These are phyloP conservation scores for Rosa lucieae DNA, from an alignment of 306 rosid species.

Conservation along the genomic window DNA sequence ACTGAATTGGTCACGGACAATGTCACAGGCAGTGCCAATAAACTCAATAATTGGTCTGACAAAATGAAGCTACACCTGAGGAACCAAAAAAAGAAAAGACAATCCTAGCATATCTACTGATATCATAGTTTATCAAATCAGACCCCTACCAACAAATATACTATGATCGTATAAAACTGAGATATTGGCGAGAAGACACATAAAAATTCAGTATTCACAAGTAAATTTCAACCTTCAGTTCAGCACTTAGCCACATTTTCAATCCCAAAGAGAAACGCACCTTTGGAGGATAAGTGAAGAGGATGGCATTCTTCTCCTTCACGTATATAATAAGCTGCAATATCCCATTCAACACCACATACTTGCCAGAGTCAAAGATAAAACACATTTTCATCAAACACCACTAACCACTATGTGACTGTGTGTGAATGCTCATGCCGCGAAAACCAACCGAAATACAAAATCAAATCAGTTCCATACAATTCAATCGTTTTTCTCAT, in stretches of 20 bases:
- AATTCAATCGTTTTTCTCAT: not conserved
- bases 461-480: not conserved
- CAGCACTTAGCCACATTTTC: not conserved
- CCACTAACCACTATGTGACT: not conserved
- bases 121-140: not conserved
- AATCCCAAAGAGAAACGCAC: conserved; percentile 41
- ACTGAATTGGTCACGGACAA: not conserved
- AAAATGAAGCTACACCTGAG: not conserved
- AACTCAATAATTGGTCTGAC: not conserved
- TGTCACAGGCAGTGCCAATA: not conserved
- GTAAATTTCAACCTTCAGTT: not conserved
- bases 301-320: conserved; percentile 90
- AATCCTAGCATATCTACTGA: not conserved
- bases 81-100: not conserved
- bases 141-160: not conserved
- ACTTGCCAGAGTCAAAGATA: conserved; percentile 74
- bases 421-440: too few relatives aligned
- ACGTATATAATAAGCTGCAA: conserved; percentile 82
- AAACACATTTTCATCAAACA: conserved; percentile 10
- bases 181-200: not conserved
- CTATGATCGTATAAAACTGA: not conserved
- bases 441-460: not conserved
- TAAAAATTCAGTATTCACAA: not conserved
- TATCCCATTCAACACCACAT: conserved; percentile 71
- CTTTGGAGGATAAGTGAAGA: conserved; percentile 80